Evolutionary conservation across 306 rosid species (phyloP), one percentile per base, ranked within the genome.

Genomic region (Sesbania bispinosa): DNA sequence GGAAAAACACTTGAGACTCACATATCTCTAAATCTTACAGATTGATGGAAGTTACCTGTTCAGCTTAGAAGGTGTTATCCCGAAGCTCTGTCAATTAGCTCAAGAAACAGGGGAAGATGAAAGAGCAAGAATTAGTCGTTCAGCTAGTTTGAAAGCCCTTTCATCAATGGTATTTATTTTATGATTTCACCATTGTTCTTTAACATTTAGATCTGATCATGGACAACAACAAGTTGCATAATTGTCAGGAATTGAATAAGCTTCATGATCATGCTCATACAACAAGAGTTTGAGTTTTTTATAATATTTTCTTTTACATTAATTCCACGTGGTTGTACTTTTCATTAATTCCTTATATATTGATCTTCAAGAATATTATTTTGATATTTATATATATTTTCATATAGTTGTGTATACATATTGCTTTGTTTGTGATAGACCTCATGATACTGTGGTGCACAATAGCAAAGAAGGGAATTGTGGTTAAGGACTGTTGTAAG

Each of bases 61-160:
- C 83, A 95, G 68, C 84, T 79, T 95, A 81, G 97, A 89, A 88
- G 83, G 87, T 13, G 83, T 85, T 76, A 76, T 91, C 71, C 96
- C 96, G 11, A 89, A 85, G 73, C 90, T 95, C 18, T 91, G 97
- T 81, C 93, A 86, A 64, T 74, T 95, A 79, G 87, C 90, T 78
- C 97, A 89, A 85, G 99, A 95, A 77, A 69, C 36, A 7, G 95
- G 93, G 51, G 90, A 86, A 7, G 89, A 89, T 84, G 96, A 91
- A 57, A 78, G 53, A 57, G 83, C 84, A 35, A 76, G 73, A 76
- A 62, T 9, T 50, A 83, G 77, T 45, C 86, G 92, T 74, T 73
- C 93, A 15, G 87, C 96, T 76, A 93, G 93, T 55, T 82, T 91
- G 75, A 91, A 84, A 82, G 81, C 87, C 71, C 99, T 95, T 61